These are phyloP conservation scores for Trichoderma gracile DNA, from an alignment of 2,329 filamentous ascomycete genomes.

Conservation along the genomic window DNA sequence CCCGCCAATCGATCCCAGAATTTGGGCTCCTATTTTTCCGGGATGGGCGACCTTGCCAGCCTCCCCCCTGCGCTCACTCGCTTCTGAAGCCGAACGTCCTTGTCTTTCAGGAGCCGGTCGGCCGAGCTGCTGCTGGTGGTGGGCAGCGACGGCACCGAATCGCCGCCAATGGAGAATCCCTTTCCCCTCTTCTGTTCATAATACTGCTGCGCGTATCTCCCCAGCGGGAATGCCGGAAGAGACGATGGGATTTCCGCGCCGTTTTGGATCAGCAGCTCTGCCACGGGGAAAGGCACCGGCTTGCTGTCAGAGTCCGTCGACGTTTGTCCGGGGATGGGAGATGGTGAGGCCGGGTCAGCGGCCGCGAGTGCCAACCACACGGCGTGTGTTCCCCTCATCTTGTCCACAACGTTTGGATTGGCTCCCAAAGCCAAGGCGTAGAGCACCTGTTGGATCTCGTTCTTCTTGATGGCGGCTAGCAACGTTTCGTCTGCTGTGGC, in stretches of 20 bases:
- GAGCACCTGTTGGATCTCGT: slow-evolving; percentile 90
- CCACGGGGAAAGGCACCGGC: slow-evolving; percentile 75
- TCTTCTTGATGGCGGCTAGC: slow-evolving; percentile 90
- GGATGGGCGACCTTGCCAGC: slow-evolving; percentile 65
- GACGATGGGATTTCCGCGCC: slow-evolving; percentile 80
- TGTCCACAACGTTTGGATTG: slow-evolving; percentile 84
- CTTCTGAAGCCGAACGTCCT: slow-evolving; percentile 72
- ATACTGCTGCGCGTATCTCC: slow-evolving; percentile 76
- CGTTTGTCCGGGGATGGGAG: slow-evolving; percentile 47
- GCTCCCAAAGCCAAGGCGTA: slow-evolving; percentile 85
- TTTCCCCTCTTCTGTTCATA: slow-evolving; percentile 73
- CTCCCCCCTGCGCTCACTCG: slow-evolving; percentile 75
- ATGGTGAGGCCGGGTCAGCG: slow-evolving; percentile 83
- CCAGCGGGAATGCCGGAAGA: slow-evolving; percentile 80
- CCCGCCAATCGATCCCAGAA: slow-evolving; percentile 44
- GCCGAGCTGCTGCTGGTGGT: slow-evolving; percentile 41
- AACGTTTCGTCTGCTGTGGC: slow-evolving; percentile 82
- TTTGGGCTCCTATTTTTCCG: slow-evolving; percentile 57
- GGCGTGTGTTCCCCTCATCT: slow-evolving; percentile 82
- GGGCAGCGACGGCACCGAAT: slow-evolving; percentile 65
- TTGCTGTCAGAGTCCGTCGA: slow-evolving; percentile 49
- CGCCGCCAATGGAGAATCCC: slow-evolving; percentile 48
- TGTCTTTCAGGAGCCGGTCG: slow-evolving; percentile 60
- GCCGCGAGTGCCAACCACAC: slow-evolving; percentile 90
- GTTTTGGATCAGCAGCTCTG: slow-evolving; percentile 90